These are phyloP conservation scores for Funneliformis caledonium DNA, from an alignment of 371 early-diverging fungal genomes.

Conservation along the genomic window DNA sequence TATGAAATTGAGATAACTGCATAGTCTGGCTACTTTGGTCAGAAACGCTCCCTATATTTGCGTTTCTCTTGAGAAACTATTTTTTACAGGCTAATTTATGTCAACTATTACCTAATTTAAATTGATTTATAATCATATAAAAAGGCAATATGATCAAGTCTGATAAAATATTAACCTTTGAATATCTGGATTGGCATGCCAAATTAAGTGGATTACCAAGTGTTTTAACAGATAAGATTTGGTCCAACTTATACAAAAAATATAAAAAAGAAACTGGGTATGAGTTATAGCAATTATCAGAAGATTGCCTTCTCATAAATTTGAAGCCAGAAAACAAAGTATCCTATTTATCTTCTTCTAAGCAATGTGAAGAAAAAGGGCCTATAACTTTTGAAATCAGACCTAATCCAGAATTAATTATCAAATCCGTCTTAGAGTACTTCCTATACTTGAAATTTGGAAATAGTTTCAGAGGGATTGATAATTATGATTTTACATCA, in stretches of 20 bases:
- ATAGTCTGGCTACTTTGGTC: constrained; percentile 8
- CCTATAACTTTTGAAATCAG: too few relatives aligned
- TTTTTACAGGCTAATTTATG: not conserved
- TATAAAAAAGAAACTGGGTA: constrained; percentile 28
- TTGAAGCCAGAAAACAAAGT: too few relatives aligned
- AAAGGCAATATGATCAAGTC: constrained; percentile 13
- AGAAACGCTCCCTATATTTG: not conserved
- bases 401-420: too few relatives aligned
- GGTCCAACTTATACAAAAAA: constrained; percentile 26
- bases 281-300: too few relatives aligned
- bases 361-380: too few relatives aligned
- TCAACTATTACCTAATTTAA: not conserved
- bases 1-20: constrained; percentile 30
- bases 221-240: constrained; percentile 29
- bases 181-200: constrained; percentile 33
- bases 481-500: constrained; percentile 34
- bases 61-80: constrained; percentile 13
- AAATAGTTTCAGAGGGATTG: constrained; percentile 6
- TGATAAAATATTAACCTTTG: constrained; percentile 30
- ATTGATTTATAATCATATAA: constrained; percentile 33
- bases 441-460: too few relatives aligned
- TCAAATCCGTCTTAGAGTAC: too few relatives aligned
- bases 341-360: too few relatives aligned
- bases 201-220: constrained; percentile 33
- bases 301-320: too few relatives aligned